Evolutionary conservation across 495 filamentous ascomycete species (phyloP).

Genomic region (Xylaria sp.): DNA sequence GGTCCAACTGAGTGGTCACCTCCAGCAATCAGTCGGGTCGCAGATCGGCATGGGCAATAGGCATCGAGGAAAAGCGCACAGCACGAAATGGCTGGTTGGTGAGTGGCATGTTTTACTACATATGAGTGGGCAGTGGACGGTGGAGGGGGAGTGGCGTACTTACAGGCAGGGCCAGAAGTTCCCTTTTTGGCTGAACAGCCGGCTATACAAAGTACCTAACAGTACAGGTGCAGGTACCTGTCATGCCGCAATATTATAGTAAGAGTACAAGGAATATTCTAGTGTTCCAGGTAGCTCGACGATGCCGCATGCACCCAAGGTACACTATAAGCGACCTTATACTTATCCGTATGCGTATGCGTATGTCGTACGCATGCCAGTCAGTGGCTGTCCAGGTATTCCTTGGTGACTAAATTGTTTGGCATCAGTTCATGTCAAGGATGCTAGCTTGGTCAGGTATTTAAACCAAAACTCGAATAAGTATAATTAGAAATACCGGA

Average conservation of each 20-base stretch:
- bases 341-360: too few species aligned
- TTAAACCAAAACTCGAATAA: neutral
- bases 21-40: neutral
- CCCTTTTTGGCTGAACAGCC: conserved; percentile 1
- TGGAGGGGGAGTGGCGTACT: neutral
- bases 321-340: too few species aligned
- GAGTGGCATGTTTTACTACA: neutral
- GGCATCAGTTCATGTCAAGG: neutral
- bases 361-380: too few species aligned
- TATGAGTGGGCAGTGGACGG: neutral
- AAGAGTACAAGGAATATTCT: neutral
- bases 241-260: neutral
- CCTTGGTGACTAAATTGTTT: neutral
- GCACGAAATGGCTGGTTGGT: neutral
- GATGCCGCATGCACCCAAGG: neutral
- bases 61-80: neutral
- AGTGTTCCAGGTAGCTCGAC: too few species aligned
- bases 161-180: neutral
- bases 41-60: conserved; percentile 2
- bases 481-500: neutral
- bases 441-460: neutral
- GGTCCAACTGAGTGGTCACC: too few species aligned
- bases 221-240: too few species aligned
- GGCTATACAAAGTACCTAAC: neutral
- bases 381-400: too few species aligned